Base-by-base conservation (phyloP, 148 eudicot species). In the Oxyria digyna region DNA sequence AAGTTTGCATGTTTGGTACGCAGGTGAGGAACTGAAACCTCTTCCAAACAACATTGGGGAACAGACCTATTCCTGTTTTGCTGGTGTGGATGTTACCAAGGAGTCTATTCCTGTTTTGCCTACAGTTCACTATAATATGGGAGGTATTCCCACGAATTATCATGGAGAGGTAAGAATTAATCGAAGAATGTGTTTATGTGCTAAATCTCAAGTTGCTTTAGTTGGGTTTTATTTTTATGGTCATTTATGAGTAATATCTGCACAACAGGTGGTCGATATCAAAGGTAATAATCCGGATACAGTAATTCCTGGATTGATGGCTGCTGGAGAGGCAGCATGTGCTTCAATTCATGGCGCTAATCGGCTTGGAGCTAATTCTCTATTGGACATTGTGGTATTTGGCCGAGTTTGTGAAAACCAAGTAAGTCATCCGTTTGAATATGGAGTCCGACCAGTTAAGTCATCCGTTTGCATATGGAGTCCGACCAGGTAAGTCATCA, bases 291-390 rank as follows among this genome's bases (percentile, higher is more conserved):
- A n/a, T n/a, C n/a, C n/a, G n/a, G n/a, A n/a, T n/a, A n/a, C n/a
- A n/a, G n/a, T n/a, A n/a, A n/a, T n/a, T n/a, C n/a, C n/a, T n/a
- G n/a, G n/a, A n/a, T n/a, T n/a, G n/a, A n/a, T n/a, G n/a, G n/a
- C n/a, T n/a, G n/a, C n/a, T n/a, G n/a, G n/a, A n/a, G n/a, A n/a
- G n/a, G n/a, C n/a, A n/a, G n/a, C n/a, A n/a, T n/a, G n/a, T n/a
- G n/a, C n/a, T n/a, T n/a, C n/a, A n/a, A n/a, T n/a, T n/a, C 99
- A 94, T 71, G 99, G 99, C 64, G 97, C 99, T 72, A 94, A 94
- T 81, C 79, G 97, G 40, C 97, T 94, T 73, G 99, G 99, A 66
- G 99, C 99, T 37, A 94, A 90, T 76, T 94, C 97, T 71, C 99
- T 94, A 75, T 97, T 94, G 71, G 99, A 90, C 77, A 94, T 94